Percentiles rank a stretch among this genome's conserved stretches.
These are phyloP conservation scores for Allomyces javanicus DNA, from an alignment of 192 early-diverging fungal genomes.

Conservation along the genomic window DNA sequence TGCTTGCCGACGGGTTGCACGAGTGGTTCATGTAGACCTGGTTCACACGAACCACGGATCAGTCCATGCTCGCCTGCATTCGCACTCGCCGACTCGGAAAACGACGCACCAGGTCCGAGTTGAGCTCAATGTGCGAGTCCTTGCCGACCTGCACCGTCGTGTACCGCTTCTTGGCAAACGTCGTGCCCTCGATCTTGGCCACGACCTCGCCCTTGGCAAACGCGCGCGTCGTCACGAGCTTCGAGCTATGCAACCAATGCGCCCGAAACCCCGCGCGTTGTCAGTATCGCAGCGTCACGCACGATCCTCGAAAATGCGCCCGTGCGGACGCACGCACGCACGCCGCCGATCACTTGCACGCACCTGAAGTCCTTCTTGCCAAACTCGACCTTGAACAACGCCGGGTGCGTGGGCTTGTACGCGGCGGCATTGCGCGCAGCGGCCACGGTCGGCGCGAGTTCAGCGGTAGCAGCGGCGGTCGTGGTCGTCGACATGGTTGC, in stretches of 20 bases:
- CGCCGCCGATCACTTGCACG: too few relatives aligned
- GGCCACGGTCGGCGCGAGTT: too few relatives aligned
- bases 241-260: slow-evolving; percentile 10
- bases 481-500: too few relatives aligned
- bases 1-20: slow-evolving; percentile 19
- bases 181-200: slow-evolving; percentile 19
- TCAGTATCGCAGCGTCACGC: too few relatives aligned
- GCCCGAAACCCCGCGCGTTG: too few relatives aligned
- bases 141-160: slow-evolving; percentile 27
- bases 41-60: neutral
- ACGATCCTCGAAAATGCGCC: too few relatives aligned
- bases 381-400: neutral
- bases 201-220: slow-evolving; percentile 24
- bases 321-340: too few relatives aligned
- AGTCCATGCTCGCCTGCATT: neutral
- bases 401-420: neutral
- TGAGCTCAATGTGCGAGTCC: slow-evolving; percentile 28
- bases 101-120: slow-evolving; percentile 17
- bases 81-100: neutral
- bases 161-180: slow-evolving; percentile 27
- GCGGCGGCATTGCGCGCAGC: neutral
- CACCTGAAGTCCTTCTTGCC: neutral
- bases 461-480: too few relatives aligned
- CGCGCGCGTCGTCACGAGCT: slow-evolving; percentile 14
- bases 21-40: slow-evolving; percentile 30